A percentile compares a stretch with the other conserved stretches of the same genome.
Evolutionary conservation across 768 basidiomycete species (phyloP).

Genomic region (Nidularia pulvinata): DNA sequence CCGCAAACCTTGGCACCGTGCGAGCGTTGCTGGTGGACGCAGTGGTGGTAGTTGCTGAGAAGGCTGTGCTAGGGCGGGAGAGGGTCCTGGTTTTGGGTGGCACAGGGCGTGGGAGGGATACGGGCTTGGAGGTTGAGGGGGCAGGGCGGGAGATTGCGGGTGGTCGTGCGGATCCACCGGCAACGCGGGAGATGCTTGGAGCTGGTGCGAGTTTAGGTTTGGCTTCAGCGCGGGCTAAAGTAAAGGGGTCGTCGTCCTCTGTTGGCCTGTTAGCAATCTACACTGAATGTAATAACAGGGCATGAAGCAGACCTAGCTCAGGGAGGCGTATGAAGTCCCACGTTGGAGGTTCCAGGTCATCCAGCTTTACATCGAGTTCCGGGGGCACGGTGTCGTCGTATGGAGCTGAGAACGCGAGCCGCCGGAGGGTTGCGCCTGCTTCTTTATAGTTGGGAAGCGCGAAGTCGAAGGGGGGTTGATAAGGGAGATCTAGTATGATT

Average conservation of each 20-base stretch:
- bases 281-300: not conserved
- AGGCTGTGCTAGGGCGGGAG: not conserved
- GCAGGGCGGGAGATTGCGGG: not conserved
- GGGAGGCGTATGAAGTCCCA: constrained; percentile 27
- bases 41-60: not conserved
- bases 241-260: constrained; percentile 1
- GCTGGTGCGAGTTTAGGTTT: too few species aligned
- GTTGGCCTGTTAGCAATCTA: not conserved
- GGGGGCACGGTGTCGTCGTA: constrained; percentile 25
- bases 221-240: not conserved
- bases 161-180: too few species aligned
- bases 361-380: constrained; percentile 22
- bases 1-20: too few species aligned
- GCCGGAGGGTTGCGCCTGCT: constrained; percentile 33
- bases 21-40: not conserved
- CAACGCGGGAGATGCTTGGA: too few species aligned
- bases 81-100: not conserved
- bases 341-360: constrained; percentile 14
- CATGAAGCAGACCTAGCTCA: constrained; percentile 18
- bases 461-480: constrained; percentile 42
- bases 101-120: not conserved
- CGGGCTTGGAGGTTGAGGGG: not conserved
- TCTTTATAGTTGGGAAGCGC: constrained; percentile 40
- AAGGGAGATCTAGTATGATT: constrained; percentile 33
- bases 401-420: constrained; percentile 26